Base-by-base conservation (phyloP, 192 early-diverging fungal species). In the Coemansia sp. region DNA sequence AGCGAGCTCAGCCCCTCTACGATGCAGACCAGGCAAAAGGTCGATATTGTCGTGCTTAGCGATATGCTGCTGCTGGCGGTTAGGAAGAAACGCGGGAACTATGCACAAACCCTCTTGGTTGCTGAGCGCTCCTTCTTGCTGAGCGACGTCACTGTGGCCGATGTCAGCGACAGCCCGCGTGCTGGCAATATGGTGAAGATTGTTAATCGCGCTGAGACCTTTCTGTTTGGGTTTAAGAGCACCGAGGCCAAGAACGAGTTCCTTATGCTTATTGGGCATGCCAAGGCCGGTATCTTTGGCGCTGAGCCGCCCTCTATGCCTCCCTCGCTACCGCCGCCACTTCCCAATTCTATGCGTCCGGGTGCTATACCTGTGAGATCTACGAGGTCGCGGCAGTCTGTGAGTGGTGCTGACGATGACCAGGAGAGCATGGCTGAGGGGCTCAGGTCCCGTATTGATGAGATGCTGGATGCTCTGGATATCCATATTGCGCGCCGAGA, bases 401-500 rank as follows among this genome's bases (percentile, higher is more conserved):
- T 31, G 18, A 59, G 60, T 42, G 50, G 24, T 21, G 65, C 46
- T 14, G 69, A 60, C 45, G 65, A 62, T 14, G 70, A 67, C 23
- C 11, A 45, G 18, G 74, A 69, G 39, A 40, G 58, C 46, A 33
- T 40, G 31, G 14, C 58, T 2, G 69, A 58, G 13, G 66, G 59
- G 3, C 37, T 63, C 18, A 51, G 60, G 35, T 42, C 48, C 62
- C 71, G 65, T 1, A 38, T 94, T 14, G 83, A 82, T 46, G 90
- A 94, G 60, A 85, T 95, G 50, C 83, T 90, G 6, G 94, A 97
- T 74, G 88, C 92, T 51, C 74, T 99, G 46, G 97, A 97, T 59
- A 94, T 99, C 8, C 74, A 90, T 28, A 95, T 99, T 83, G 95
- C 95, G 0, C 87, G 92, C 31, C 81, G 95, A 37, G 94, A 97